Evolutionary conservation across 352 stramenopile species (phyloP), one percentile per base, ranked within the genome.

Genomic region (Phytophthora macrochlamydospora): DNA sequence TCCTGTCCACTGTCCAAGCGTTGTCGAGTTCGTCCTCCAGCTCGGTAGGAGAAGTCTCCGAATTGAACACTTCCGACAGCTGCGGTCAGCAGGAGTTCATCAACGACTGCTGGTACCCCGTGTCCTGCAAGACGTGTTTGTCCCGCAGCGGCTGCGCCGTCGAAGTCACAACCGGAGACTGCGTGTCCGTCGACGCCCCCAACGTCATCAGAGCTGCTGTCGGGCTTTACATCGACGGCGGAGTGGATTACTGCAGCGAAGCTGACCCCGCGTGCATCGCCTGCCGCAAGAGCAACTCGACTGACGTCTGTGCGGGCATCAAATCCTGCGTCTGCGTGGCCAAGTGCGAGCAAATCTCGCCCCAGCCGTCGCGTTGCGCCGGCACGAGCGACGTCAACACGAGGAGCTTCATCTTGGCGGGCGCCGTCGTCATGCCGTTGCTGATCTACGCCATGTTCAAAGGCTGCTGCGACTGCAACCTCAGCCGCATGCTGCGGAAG

Each of bases 41-140:
- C 38, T 53, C 38, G 2, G 30, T 28, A 30, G 48, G 42, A 31
- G 56, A 68, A 46, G 30, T 59, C 29, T 35, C 57, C 1, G 40
- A 51, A 9, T 18, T 54, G 32, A 69, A 56, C 45, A 50, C 11
- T 13, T 68, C 59, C 24, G 65, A 69, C 43, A 42, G 18, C 18
- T 73, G 65, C 31, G 35, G 53, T 24, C 46, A 69, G 42, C 59
- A 73, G 32, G 59, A 73, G 50, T 61, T 56, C 53, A 56, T 13
- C 48, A 59, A 45, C 40, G 50, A 53, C 14, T 73, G 65, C 53
- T 73, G 65, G 59, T 73, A 73, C 29, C 42, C 53, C 5, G 65
- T 65, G 33, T 54, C 40, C 18, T 73, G 59, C 46, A 35, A 69
- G 37, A 60, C 48, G 8, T 73, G 65, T 28, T 50, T 73, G 2